A percentile compares a stretch with the other conserved stretches of the same genome.
Evolutionary conservation across 2,329 filamentous ascomycete genomes (phyloP).

Genomic region (Aplosporella prunicola): DNA sequence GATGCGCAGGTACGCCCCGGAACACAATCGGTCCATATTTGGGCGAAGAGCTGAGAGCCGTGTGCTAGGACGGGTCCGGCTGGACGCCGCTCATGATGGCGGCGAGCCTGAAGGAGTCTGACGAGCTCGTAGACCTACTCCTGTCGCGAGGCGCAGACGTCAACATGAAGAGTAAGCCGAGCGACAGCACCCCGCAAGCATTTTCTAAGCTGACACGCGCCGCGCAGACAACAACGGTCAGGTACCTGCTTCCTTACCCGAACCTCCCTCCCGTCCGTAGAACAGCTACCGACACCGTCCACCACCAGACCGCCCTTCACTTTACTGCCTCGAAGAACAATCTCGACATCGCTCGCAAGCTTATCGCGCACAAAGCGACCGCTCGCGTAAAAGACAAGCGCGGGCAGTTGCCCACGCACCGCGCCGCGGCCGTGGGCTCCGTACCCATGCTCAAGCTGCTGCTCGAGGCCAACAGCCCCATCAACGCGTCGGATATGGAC

Average conservation of each 20-base stretch:
- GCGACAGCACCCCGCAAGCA: not conserved
- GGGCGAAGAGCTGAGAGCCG: not conserved
- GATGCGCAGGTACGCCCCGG: slow-evolving; percentile 63
- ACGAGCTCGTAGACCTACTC: slow-evolving; percentile 58
- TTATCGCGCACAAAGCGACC: slow-evolving; percentile 69
- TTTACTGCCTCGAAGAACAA: slow-evolving; percentile 88
- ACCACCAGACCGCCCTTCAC: slow-evolving; percentile 67
- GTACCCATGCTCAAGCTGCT: slow-evolving; percentile 78
- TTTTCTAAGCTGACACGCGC: not conserved
- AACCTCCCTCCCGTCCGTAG: not conserved
- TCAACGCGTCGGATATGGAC: slow-evolving; percentile 73
- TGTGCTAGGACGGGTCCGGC: slow-evolving; percentile 57
- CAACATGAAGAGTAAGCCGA: slow-evolving; percentile 56
- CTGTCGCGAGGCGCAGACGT: slow-evolving; percentile 62
- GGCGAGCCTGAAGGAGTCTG: slow-evolving; percentile 61
- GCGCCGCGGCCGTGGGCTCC: slow-evolving; percentile 81
- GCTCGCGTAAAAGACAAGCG: slow-evolving; percentile 73
- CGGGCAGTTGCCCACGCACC: slow-evolving; percentile 83
- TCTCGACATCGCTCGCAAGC: slow-evolving; percentile 65
- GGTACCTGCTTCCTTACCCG: slow-evolving; percentile 34
- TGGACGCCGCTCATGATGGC: slow-evolving; percentile 85
- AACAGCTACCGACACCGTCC: slow-evolving; percentile 9
- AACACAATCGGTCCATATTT: not conserved
- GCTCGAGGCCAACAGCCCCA: slow-evolving; percentile 64
- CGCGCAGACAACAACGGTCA: slow-evolving; percentile 53